phyloP scores from a whole-genome alignment of 345 rosid species.

The Populus alba region DNA sequence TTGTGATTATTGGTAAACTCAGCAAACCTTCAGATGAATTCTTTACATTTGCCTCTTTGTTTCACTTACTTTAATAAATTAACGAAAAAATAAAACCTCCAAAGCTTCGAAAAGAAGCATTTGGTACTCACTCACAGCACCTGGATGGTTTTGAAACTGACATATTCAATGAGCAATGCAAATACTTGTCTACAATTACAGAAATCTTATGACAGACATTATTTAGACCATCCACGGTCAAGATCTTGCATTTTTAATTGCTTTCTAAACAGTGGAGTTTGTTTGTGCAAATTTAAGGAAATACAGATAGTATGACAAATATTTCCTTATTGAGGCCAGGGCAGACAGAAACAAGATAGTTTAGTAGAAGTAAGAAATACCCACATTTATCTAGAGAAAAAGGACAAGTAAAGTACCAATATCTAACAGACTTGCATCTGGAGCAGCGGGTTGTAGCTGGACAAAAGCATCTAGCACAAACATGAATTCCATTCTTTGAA shows the following conservation, averaged over 20 bases:
- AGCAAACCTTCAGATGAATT: neutral
- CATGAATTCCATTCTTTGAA: conserved; percentile 44
- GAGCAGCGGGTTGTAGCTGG: conserved; percentile 87
- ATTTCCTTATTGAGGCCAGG: neutral
- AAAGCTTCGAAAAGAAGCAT: neutral
- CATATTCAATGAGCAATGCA: neutral
- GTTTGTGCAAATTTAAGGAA: neutral
- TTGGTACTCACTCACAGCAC: neutral
- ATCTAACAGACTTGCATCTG: conserved; percentile 78
- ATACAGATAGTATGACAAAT: neutral
- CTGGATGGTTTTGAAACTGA: neutral
- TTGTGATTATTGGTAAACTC: neutral
- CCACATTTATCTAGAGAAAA: neutral
- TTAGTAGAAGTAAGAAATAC: neutral
- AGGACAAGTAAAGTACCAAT: conserved; percentile 51
- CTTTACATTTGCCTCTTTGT: neutral
- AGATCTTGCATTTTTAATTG: neutral
- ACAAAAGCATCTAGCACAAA: conserved; percentile 67
- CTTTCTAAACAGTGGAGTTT: neutral
- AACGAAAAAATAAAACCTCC: neutral
- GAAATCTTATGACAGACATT: neutral
- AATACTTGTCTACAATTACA: neutral
- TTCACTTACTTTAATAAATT: neutral
- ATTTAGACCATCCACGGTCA: neutral
- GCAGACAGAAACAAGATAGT: neutral